Evolutionary conservation across 108 stramenopile species (phyloP), one percentile per base, ranked within the genome.

Genomic region (Heterococcus sp.): DNA sequence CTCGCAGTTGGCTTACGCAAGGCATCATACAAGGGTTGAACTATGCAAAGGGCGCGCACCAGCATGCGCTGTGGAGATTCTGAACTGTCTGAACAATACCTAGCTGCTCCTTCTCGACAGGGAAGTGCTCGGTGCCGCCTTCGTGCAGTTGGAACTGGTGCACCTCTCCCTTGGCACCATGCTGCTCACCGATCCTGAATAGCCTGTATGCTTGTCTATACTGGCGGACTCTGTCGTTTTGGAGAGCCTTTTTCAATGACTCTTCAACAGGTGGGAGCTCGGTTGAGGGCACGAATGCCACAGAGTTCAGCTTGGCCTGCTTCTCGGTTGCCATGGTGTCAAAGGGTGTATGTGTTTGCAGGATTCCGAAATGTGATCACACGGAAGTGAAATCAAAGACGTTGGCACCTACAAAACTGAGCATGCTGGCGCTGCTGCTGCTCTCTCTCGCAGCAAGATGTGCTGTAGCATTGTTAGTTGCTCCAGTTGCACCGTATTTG

Each of bases 111-210:
- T 21, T 58, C 14, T 58, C 21, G 14, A 58, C 8, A 58, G 46
- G 46, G 46, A 58, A 58, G 46, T 58, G 8, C 46, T 58, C 46
- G 14, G 21, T 14, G 14, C 46, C 79, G 21, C 72, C 37, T 39
- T 81, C 79, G 58, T n/a, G n/a, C n/a, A 81, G 65, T 66, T 70
- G 79, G 79, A 81, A 81, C 64, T 81, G 79, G 40, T 81, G 65
- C 34, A 64, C 72, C 68, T 81, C 79, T 1, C 79, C 79, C 70
- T 81, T 81, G 2, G 79, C 79, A 1, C 79, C 79, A 31, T 81
- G 32, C 5, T 71, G 21, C 66, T 81, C 72, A 1, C 79, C 79
- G 35, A 37, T n/a, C 21, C 79, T 64, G 72, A 81, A 81, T 65
- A 73, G 67, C 8, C 70, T 65, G 72, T 81, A 81, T 2, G 46